Conservation (phyloP, 2,329 filamentous ascomycete genomes). For the Aspergillus niger region DNA sequence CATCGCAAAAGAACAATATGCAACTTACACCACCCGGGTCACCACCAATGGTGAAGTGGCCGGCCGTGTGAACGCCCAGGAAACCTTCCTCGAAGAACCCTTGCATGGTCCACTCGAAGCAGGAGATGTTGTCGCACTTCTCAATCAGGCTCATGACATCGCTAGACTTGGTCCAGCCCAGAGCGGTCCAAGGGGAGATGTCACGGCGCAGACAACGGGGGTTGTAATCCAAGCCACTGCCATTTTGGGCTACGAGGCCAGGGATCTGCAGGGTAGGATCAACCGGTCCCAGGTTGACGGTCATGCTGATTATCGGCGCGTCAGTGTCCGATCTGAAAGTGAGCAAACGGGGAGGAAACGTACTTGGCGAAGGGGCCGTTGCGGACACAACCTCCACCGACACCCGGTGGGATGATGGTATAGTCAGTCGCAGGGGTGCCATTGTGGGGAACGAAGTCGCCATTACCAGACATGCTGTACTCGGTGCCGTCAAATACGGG, state of each 20-base stretch:
- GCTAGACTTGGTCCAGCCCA: slow-evolving; percentile 21
- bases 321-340: background rate
- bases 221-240: slow-evolving; percentile 30
- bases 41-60: slow-evolving; percentile 50
- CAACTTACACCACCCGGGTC: slow-evolving; percentile 40
- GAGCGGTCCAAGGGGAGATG: slow-evolving; percentile 23
- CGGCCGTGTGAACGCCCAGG: slow-evolving; percentile 48
- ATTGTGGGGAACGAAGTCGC: slow-evolving; percentile 34
- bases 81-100: slow-evolving; percentile 33
- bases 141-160: slow-evolving; percentile 24
- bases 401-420: slow-evolving; percentile 34
- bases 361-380: slow-evolving; percentile 5
- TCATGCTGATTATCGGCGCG: slow-evolving; percentile 18
- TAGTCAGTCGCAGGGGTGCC: slow-evolving; percentile 24
- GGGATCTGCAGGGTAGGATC: slow-evolving; percentile 20
- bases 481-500: slow-evolving; percentile 42
- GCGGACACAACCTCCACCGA: slow-evolving; percentile 19
- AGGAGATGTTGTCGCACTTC: slow-evolving; percentile 25
- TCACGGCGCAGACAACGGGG: slow-evolving; percentile 35
- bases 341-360: background rate
- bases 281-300: slow-evolving; percentile 35
- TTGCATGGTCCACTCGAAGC: slow-evolving; percentile 25
- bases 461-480: slow-evolving; percentile 49
- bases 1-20: no score
- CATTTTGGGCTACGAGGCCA: slow-evolving; percentile 16